These are phyloP conservation scores for Fusarium torulosum DNA, from an alignment of 2,329 filamentous ascomycete species.

Conservation along the genomic window DNA sequence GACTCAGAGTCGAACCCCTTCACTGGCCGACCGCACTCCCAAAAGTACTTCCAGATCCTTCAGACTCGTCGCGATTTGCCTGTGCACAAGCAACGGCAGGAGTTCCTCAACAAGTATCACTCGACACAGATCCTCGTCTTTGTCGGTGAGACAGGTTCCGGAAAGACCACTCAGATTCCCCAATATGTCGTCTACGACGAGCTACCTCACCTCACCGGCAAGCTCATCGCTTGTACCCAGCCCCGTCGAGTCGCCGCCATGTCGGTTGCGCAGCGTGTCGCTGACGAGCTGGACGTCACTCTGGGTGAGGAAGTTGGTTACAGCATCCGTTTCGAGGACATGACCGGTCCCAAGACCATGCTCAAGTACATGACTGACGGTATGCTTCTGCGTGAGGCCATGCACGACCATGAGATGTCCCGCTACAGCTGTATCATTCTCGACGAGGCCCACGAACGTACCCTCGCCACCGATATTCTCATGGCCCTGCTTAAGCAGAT, in stretches of 20 bases:
- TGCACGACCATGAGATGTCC: constrained; percentile 92
- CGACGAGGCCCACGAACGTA: constrained; percentile 98
- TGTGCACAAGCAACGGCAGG: constrained; percentile 91
- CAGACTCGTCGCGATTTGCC: constrained; percentile 86
- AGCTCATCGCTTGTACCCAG: constrained; percentile 97
- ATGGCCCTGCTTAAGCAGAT: constrained; percentile 97
- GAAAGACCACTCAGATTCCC: constrained; percentile 98
- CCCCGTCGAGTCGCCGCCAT: constrained; percentile 97
- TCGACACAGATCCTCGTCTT: constrained; percentile 96
- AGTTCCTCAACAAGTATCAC: constrained; percentile 95
- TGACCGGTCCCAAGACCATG: constrained; percentile 86
- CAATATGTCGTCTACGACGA: constrained; percentile 99
- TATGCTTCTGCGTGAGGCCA: constrained; percentile 96
- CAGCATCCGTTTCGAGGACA: constrained; percentile 98
- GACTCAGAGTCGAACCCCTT: constrained; percentile 88
- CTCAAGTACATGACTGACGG: constrained; percentile 99
- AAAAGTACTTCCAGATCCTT: constrained; percentile 91
- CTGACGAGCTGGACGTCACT: constrained; percentile 93
- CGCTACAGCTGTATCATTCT: constrained; percentile 98
- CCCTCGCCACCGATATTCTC: constrained; percentile 94
- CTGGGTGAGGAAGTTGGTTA: constrained; percentile 97
- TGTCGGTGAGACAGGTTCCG: constrained; percentile 98
- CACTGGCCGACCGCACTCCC: constrained; percentile 80
- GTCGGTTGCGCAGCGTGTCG: constrained; percentile 98
- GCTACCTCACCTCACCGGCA: constrained; percentile 84